Conservation (phyloP, 352 stramenopile genomes). For the Phytophthora litchii region DNA sequence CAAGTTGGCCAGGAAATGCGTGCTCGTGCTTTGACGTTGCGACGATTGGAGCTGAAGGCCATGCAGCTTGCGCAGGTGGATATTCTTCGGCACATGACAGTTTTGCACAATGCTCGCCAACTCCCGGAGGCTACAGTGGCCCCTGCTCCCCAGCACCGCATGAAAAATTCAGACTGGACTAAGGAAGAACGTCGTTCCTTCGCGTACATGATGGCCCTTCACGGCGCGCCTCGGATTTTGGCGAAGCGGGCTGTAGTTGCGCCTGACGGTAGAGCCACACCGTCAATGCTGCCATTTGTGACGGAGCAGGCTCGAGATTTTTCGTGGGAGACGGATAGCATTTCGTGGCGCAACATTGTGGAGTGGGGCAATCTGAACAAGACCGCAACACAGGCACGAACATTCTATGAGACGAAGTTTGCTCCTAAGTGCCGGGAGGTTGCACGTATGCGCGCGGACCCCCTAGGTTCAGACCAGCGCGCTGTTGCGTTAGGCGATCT, state of each 20-base stretch:
- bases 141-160: slow-evolving; percentile 56
- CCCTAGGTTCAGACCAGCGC: slow-evolving; percentile 76
- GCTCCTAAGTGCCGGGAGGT: slow-evolving; percentile 78
- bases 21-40: slow-evolving; percentile 61
- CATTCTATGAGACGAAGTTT: slow-evolving; percentile 81
- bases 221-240: slow-evolving; percentile 78
- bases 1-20: slow-evolving; percentile 74
- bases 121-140: slow-evolving; percentile 49
- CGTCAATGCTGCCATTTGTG: slow-evolving; percentile 37
- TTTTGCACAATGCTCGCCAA: slow-evolving; percentile 71
- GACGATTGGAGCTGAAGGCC: slow-evolving; percentile 83
- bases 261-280: slow-evolving; percentile 30
- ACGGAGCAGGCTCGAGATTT: slow-evolving; percentile 53
- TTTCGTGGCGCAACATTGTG: slow-evolving; percentile 87
- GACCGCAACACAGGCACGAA: slow-evolving; percentile 57
- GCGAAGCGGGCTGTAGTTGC: slow-evolving; percentile 60
- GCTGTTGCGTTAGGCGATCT: slow-evolving; percentile 73
- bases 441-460: slow-evolving; percentile 80
- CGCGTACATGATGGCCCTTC: slow-evolving; percentile 75
- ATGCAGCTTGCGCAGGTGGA: slow-evolving; percentile 87
- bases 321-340: slow-evolving; percentile 75
- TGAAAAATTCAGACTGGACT: slow-evolving; percentile 85
- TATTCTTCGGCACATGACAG: slow-evolving; percentile 69
- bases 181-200: slow-evolving; percentile 86
- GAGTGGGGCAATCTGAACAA: slow-evolving; percentile 87